Conservation (phyloP, 805 yeast genomes). For the Trichomonascus vanleenenianus region DNA sequence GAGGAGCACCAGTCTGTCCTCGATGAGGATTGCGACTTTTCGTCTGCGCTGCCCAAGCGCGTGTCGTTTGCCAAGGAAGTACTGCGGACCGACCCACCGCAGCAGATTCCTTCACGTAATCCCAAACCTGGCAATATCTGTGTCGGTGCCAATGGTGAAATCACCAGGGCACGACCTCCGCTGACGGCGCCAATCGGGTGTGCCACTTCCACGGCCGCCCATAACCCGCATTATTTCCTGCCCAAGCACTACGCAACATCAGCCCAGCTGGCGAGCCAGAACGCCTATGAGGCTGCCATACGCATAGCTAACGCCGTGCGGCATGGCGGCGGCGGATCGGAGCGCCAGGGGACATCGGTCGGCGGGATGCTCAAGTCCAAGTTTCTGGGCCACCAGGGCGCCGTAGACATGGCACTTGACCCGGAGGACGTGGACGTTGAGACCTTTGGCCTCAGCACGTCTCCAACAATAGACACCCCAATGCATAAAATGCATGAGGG, state of each 20-base stretch:
- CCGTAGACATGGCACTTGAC: neutral
- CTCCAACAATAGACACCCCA: conserved; percentile 15
- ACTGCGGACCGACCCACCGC: conserved; percentile 78
- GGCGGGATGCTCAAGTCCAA: no score
- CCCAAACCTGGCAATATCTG: conserved; percentile 74
- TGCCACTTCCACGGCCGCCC: neutral
- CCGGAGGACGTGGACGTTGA: conserved; percentile 15
- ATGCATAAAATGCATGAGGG: conserved; percentile 4
- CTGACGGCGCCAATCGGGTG: neutral
- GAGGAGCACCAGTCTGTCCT: no score
- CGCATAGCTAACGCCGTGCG: conserved; percentile 14
- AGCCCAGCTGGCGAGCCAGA: conserved; percentile 12
- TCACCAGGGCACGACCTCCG: conserved; percentile 6
- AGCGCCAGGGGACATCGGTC: no score
- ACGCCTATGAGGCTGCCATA: conserved; percentile 19
- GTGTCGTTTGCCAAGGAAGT: conserved; percentile 75
- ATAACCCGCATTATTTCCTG: conserved; percentile 8
- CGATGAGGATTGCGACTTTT: conserved; percentile 3
- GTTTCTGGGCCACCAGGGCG: neutral
- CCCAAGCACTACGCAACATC: conserved; percentile 14
- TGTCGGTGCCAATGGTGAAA: conserved; percentile 24
- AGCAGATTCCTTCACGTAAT: conserved; percentile 80
- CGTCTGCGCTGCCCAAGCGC: conserved; percentile 37
- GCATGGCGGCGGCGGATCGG: neutral
- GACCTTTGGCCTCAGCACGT: conserved; percentile 3